Evolutionary conservation across 768 basidiomycete species (phyloP), one percentile per base, ranked within the genome.

Genomic region (Hirschioporus abietinus): DNA sequence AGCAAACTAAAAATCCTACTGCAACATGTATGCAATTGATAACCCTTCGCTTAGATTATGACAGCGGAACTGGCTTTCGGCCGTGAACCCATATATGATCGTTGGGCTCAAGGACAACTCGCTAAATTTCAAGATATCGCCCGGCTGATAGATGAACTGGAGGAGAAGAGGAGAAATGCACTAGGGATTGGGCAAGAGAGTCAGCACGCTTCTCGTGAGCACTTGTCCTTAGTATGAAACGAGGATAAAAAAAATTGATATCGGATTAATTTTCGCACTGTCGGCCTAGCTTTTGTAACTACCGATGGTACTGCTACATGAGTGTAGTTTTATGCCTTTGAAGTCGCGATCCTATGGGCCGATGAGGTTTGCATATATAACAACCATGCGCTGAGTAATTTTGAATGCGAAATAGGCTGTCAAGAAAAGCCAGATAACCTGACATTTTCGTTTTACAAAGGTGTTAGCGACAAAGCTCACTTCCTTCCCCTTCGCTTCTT

Each of bases 51-150:
- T 4, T 18, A 90, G 88, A 88, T 91, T 30, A 81, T 85, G 68
- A 81, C 85, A 6, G 91, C 92, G 0, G 81, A 88, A 65, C 80
- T 93, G 64, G 90, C 88, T 0, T 94, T 86, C 69, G 82, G 74
- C 15, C 76, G 72, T 35, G 61, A 75, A 10, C 76, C 90, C 0
- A 72, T 74, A 4, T 93, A 86, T 68, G 83, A 83, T 36, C 82
- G 85, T 17, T 87, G 83, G 74, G 88, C 90, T 20, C 79, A 82
- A 0, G 81, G 79, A 1, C 91, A 88, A 72, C 69, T 70, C 73
- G 9, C 4, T 12, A 25, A 4, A 15, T 61, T 61, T 15, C 5
- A 25, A 25, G 60, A 61, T 34, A 61, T 61, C 23, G 42, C 12
- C 12, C 42, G 42, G 20, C 18, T 25, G 23, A 7, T 61, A 18